Evolutionary conservation across 2,329 filamentous ascomycete genomes (phyloP), one percentile per base, ranked within the genome.

Genomic region (Neospermospora avenae): DNA sequence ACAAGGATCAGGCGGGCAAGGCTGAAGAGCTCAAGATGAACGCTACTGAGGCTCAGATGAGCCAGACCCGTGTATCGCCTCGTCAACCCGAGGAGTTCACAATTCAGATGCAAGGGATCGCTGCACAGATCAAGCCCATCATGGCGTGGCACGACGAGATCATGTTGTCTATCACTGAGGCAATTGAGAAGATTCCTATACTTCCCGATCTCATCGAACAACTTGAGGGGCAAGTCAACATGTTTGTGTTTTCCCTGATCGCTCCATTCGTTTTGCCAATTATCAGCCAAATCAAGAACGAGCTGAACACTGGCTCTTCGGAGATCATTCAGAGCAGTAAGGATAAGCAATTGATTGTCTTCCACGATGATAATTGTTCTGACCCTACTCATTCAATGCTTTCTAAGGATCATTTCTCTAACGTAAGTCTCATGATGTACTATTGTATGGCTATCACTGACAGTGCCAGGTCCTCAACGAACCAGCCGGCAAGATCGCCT

Each of bases 381-480:
- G 88, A 97, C 70, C 93, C 93, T 0, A 97, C 93, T 1, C 93
- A 97, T 77, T 96, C 91, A 20, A 96, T 96, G 93, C 79, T 97
- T 55, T 92, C 91, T 61, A 97, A 97, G 78, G 93, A 97, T 70
- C 93, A 97, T 76, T 97, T 97, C 74, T 75, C 80, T 68, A 73
- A 72, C 22, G 68, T 70, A 64, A 55, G 67, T 64, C 22, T 10
- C n/a, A n/a, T n/a, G n/a, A 31, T 10, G 3, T 35, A 8, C 20
- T 11, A 31, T 28, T 22, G 4, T 13, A 28, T 13, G 14, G 35
- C 7, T 51, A 11, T 37, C 13, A n/a, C 42, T 46, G 83, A 79
- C 45, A 46, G 13, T 28, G 7, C 18, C 8, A 71, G 69, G 80
- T 93, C 34, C 82, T 97, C 61, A 97, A 97, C 73, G 92, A 96